Evolutionary conservation across 345 rosid species (phyloP), one percentile per base, ranked within the genome.

Genomic region (Hevea brasiliensis): DNA sequence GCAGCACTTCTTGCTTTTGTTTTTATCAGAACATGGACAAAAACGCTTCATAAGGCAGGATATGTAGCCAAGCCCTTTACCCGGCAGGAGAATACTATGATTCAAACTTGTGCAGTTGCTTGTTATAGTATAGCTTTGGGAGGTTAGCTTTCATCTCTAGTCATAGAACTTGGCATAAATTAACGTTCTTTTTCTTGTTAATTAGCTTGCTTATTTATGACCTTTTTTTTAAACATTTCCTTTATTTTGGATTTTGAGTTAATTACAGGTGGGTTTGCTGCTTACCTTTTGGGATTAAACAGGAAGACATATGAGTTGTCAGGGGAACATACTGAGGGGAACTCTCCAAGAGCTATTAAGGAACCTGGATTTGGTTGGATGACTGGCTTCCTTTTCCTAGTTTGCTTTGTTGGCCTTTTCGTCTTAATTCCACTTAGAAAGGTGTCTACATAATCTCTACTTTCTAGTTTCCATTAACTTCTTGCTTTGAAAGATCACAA

Each of bases 291-390:
- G 84, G 98, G 91, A 69, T 58, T 94, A 70, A 94, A 90, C 82
- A 85, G 81, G 85, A 89, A 81, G 80, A 94, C 95, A 9, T 94
- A 92, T 66, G 92, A 83, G 79, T 67, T 94, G 75, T 80, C 98
- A 14, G 97, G 98, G 65, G 90, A 79, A 13, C 78, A 78, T 68
- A 78, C 85, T 24, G 88, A 81, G 78, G 98, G 98, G 45, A 94
- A 94, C 79, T 84, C 95, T 55, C 64, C 82, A 9, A 55, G 61
- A 3, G 85, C 89, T 53, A 77, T 94, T 12, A 94, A 90, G 79
- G 92, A 94, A 44, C 98, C 98, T 47, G 98, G 85, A 9, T 77
- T 94, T 61, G 97, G 97, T 61, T 94, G 98, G 98, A 94, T 94
- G 98, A 87, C 85, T 71, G 89, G 86, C 68, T 92, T 74, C 82